Conservation (phyloP, 2,329 filamentous ascomycete species). For the Botrytis elliptica region DNA sequence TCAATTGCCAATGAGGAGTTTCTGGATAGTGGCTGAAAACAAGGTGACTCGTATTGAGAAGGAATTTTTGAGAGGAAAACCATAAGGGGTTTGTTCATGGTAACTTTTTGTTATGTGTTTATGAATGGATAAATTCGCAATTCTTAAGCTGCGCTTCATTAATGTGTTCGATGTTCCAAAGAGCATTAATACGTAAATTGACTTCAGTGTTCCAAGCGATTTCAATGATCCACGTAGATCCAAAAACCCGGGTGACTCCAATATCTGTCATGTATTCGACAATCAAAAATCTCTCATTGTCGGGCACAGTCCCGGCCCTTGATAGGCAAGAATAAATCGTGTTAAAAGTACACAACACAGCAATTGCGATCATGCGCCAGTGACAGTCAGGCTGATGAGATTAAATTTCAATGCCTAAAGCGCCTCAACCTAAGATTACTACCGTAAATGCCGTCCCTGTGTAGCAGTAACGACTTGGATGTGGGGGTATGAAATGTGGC, state of each 20-base stretch:
- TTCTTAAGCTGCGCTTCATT: background rate
- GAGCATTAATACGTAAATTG: background rate
- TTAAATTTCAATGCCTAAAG: background rate
- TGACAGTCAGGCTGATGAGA: background rate
- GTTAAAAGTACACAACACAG: background rate
- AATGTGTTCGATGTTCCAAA: background rate
- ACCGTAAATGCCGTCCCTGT: background rate
- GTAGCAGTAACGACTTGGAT: slow-evolving; percentile 5
- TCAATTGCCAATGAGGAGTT: background rate
- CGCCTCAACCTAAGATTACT: background rate
- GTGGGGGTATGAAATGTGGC: background rate
- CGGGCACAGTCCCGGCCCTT: background rate
- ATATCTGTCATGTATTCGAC: background rate
- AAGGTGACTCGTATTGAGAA: background rate
- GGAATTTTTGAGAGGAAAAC: background rate
- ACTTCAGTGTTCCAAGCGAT: background rate
- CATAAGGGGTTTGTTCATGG: background rate
- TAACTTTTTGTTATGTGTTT: background rate
- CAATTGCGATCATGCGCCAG: slow-evolving; percentile 2
- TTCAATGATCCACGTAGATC: background rate
- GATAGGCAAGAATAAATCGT: background rate
- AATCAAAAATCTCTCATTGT: background rate
- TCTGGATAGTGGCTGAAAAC: background rate
- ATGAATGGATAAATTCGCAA: background rate
- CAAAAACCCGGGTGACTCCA: background rate